Base-by-base conservation (phyloP, 2,329 filamentous ascomycete genomes). In the Diplocarpon mali region DNA sequence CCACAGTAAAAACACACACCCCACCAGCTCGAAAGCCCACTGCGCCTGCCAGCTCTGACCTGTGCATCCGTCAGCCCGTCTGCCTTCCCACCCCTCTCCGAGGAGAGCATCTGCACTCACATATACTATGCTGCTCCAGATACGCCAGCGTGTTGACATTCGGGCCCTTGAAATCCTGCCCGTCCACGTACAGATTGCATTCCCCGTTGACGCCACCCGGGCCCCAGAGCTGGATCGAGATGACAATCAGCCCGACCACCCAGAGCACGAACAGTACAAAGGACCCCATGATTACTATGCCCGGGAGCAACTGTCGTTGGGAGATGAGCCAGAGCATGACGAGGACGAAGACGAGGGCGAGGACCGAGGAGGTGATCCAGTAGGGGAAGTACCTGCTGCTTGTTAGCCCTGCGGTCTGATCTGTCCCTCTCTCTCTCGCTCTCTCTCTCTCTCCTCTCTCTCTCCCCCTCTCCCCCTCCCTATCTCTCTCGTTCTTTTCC, bases 181-280 rank as follows among this genome's bases (percentile, higher is more conserved):
- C 69, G 51, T 73, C 78, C 0, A 83, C 78, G 38, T 73, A 68
- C 13, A 73, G 57, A 49, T 75, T 69, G 61, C 79, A 83, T 48
- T 73, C 76, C 38, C 67, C 66, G 57, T 70, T 75, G n/a, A 83
- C 72, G 27, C 68, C 76, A 2, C 62, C 55, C 0, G 76, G 72
- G 0, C 79, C 78, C 70, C 76, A 83, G 1, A 83, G 70, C 63
- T 82, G 70, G 44, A 82, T 72, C 13, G 69, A 69, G 5, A 77
- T 66, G 35, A 80, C 73, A 38, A 83, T 69, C 8, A 83, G 65
- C 0, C 78, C 79, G 30, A 80, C 76, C 31, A 82, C 65, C 77
- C 78, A 83, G n/a, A 83, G 64, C 2, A 83, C 68, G 48, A 83
- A 81, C 45, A 83, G 67, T 52, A 82, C 71, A 57, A 83, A 81